phyloP scores from a whole-genome alignment of 768 basidiomycete genomes.

The Hericium coralloides region DNA sequence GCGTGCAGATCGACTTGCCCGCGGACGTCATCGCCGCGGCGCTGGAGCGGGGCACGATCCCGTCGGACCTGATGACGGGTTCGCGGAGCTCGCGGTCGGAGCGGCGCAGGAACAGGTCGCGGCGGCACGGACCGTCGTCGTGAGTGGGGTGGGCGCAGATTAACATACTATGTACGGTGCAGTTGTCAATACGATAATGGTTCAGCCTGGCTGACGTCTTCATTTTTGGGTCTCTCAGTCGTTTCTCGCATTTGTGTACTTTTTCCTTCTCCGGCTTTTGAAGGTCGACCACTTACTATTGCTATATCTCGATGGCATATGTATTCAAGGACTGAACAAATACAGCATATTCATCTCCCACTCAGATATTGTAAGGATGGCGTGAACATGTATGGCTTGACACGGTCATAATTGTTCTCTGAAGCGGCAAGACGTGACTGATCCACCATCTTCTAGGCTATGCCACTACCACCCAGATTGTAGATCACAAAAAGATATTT shows the following conservation, averaged over 20 bases:
- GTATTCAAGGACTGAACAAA: slow-evolving; percentile 1
- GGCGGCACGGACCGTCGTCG: slow-evolving; percentile 31
- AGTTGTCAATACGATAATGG: slow-evolving; percentile 10
- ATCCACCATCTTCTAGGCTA: no score
- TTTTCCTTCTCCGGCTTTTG: not conserved
- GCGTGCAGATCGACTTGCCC: slow-evolving; percentile 88
- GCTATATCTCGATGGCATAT: not conserved
- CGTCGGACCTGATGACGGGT: slow-evolving; percentile 43
- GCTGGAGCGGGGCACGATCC: slow-evolving; percentile 63
- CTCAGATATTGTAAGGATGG: slow-evolving; percentile 36
- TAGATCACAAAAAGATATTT: no score
- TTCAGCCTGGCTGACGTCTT: slow-evolving; percentile 3
- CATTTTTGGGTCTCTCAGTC: slow-evolving; percentile 3
- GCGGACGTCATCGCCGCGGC: slow-evolving; percentile 89
- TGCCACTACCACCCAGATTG: no score
- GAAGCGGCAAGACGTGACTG: no score
- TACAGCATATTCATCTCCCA: not conserved
- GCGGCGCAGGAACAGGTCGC: slow-evolving; percentile 38
- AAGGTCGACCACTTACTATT: not conserved
- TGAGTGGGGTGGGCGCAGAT: not conserved
- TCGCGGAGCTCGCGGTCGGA: slow-evolving; percentile 42
- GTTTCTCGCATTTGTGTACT: slow-evolving; percentile 8
- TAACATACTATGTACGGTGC: slow-evolving; percentile 1
- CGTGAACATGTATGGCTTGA: slow-evolving; percentile 17
- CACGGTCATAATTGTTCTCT: no score